Evolutionary conservation across 2,329 filamentous ascomycete species (phyloP).

Genomic region (Trichophyton simii): DNA sequence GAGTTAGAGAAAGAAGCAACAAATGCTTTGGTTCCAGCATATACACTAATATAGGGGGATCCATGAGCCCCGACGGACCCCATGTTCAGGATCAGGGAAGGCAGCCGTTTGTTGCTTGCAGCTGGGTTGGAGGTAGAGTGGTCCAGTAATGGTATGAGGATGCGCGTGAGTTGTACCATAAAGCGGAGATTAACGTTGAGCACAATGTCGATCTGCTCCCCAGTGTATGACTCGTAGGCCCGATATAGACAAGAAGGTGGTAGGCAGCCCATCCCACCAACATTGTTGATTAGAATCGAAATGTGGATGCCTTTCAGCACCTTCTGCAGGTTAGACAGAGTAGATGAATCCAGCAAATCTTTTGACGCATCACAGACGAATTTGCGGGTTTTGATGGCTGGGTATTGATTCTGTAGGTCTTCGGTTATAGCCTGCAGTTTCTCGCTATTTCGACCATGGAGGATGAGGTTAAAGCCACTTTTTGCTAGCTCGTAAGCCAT

Average conservation of each 20-base stretch:
- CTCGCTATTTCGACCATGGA: constrained; percentile 43
- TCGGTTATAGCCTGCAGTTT: constrained; percentile 37
- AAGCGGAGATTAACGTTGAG: constrained; percentile 41
- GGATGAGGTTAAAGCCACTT: constrained; percentile 43
- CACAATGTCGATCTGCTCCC: constrained; percentile 30
- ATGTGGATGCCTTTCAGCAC: constrained; percentile 31
- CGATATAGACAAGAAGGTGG: constrained; percentile 20
- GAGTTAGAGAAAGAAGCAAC: constrained; percentile 29
- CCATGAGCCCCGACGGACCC: constrained; percentile 37
- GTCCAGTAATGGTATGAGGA: constrained; percentile 35
- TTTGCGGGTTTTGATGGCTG: constrained; percentile 27
- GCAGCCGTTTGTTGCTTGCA: constrained; percentile 13
- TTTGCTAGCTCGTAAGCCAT: constrained; percentile 41
- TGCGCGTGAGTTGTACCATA: constrained; percentile 36
- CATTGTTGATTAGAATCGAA: constrained; percentile 47
- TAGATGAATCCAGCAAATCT: constrained; percentile 13
- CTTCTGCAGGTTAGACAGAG: constrained; percentile 14
- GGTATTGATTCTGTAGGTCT: constrained; percentile 31
- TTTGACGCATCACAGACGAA: constrained; percentile 36
- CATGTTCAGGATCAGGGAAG: constrained; percentile 41
- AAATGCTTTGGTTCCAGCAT: constrained; percentile 38
- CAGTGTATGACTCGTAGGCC: constrained; percentile 26
- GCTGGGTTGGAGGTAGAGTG: constrained; percentile 16
- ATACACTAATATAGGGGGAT: constrained; percentile 37
- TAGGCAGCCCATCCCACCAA: constrained; percentile 31